These are phyloP conservation scores for Phytophthora chlamydospora DNA, from an alignment of 352 stramenopile species.

Conservation along the genomic window DNA sequence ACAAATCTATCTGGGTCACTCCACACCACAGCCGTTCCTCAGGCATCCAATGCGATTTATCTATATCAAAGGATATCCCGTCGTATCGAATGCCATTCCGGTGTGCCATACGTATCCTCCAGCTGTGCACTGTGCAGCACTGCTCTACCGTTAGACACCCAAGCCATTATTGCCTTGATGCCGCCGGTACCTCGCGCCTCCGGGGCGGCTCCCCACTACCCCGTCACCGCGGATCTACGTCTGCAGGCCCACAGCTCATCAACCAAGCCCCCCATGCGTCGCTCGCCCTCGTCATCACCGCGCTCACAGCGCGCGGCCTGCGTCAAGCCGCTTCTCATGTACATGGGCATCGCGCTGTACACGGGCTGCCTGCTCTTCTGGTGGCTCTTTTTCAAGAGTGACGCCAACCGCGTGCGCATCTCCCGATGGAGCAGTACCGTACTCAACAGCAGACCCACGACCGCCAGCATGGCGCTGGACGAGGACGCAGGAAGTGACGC, in stretches of 20 bases:
- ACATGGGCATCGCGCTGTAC: slow-evolving; percentile 29
- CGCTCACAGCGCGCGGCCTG: slow-evolving; percentile 6
- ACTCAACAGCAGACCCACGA: slow-evolving; percentile 1
- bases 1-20: neutral
- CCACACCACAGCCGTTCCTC: neutral
- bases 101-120: slow-evolving; percentile 11
- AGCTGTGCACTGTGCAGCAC: slow-evolving; percentile 5
- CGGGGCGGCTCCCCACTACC: slow-evolving; percentile 2
- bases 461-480: neutral
- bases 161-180: slow-evolving; percentile 5
- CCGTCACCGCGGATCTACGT: slow-evolving; percentile 2
- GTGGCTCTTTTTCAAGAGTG: slow-evolving; percentile 34
- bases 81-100: slow-evolving; percentile 10
- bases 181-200: neutral
- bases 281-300: slow-evolving; percentile 12
- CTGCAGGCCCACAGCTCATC: neutral
- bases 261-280: slow-evolving; percentile 4
- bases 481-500: neutral
- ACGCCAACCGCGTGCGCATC: slow-evolving; percentile 20
- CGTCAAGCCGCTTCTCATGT: slow-evolving; percentile 28
- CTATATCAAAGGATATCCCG: neutral
- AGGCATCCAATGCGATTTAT: neutral
- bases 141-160: slow-evolving; percentile 15
- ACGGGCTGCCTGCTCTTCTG: slow-evolving; percentile 28
- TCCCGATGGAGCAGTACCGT: slow-evolving; percentile 20